Conservation (phyloP, 1,284 basidiomycete genomes). For the Trichosporon faecale region DNA sequence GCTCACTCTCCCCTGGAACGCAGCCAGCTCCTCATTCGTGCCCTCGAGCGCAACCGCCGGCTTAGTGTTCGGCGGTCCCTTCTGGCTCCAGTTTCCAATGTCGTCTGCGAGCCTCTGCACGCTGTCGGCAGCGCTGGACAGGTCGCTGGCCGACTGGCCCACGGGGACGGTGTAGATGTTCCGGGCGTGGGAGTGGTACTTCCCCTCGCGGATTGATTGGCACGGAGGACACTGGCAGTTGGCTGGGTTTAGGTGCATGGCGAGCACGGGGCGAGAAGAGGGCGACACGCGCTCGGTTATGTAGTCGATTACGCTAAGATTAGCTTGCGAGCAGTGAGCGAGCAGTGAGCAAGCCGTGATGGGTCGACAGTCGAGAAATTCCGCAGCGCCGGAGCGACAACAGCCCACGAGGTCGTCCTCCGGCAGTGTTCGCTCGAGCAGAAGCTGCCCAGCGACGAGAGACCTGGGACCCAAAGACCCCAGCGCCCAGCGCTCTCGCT, state of each 20-base stretch:
- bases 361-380: too few relatives aligned
- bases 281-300: background rate
- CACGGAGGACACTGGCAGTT: slow-evolving; percentile 3
- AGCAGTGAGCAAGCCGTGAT: too few relatives aligned
- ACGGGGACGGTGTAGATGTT: background rate
- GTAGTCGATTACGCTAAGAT: background rate
- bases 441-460: too few relatives aligned
- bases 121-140: background rate
- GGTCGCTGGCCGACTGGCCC: background rate
- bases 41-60: background rate
- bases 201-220: background rate
- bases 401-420: too few relatives aligned
- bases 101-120: background rate
- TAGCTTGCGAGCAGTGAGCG: background rate
- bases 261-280: background rate
- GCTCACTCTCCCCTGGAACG: background rate
- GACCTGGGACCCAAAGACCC: too few relatives aligned
- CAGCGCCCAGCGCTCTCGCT: too few relatives aligned
- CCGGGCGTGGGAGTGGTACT: background rate
- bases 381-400: too few relatives aligned
- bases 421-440: too few relatives aligned
- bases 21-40: background rate
- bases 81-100: background rate
- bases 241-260: background rate
- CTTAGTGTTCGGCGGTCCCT: background rate